phyloP scores from a whole-genome alignment of 2,329 filamentous ascomycete species.

The Ilyonectria sp. region DNA sequence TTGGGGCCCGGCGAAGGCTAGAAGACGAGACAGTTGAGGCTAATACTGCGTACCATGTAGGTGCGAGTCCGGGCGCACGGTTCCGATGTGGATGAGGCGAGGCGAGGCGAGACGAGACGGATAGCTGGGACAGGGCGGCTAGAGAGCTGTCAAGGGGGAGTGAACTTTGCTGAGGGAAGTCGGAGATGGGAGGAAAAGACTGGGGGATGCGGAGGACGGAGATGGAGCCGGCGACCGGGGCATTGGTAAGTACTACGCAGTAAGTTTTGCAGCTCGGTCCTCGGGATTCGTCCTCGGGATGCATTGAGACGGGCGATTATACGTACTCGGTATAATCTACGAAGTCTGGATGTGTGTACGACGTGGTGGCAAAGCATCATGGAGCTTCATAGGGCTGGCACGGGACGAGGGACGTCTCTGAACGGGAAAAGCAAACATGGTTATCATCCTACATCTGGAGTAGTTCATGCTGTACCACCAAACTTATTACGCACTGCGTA shows the following conservation, averaged over 20 bases:
- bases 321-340: background rate
- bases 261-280: slow-evolving; percentile 33
- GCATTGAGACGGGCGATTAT: background rate
- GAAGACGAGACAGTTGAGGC: background rate
- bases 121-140: background rate
- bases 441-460: background rate
- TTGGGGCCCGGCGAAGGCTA: background rate
- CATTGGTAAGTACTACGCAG: slow-evolving; percentile 28
- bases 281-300: background rate
- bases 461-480: background rate
- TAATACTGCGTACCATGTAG: background rate
- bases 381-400: slow-evolving; percentile 4
- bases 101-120: slow-evolving; percentile 5
- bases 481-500: background rate
- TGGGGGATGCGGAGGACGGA: slow-evolving; percentile 36
- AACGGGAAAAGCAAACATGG: background rate
- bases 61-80: background rate
- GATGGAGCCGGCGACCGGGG: slow-evolving; percentile 39
- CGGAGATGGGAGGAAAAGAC: slow-evolving; percentile 16
- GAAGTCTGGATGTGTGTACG: background rate
- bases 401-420: background rate
- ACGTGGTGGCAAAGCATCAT: background rate
- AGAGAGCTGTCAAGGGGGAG: slow-evolving; percentile 31
- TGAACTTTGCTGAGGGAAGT: slow-evolving; percentile 32
- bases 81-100: background rate